Base-by-base conservation (phyloP, 2,329 filamentous ascomycete genomes). In the Phaeosphaeria sp. region DNA sequence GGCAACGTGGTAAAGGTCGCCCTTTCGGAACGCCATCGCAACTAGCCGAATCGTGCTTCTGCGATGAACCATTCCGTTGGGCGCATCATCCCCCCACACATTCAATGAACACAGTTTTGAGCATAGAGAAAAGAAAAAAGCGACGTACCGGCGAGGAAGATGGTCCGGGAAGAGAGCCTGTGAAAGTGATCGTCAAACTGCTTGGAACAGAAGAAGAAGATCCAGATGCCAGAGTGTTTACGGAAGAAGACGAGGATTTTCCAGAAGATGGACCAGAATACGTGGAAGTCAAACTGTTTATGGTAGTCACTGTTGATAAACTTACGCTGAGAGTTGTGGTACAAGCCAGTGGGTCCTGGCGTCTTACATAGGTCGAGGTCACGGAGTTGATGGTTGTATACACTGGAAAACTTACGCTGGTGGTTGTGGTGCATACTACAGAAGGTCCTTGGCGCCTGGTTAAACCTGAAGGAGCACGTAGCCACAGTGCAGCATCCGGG, bases 281-380 rank as follows among this genome's bases (percentile, higher is more conserved):
- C 21, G 44, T 46, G 22, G 44, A 46, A 13, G 44, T 46, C 44
- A 46, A 46, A 46, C 44, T 46, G 44, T 46, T 27, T 23, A 46
- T 46, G 17, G 44, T 23, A 25, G 21, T 23, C 22, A 46, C 20
- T 6, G 44, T 46, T 46, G 44, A 25, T 25, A 22, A 25, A 46
- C 44, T 46, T 46, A 46, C 44, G 15, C 15, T 46, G 44, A 46
- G 3, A n/a, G 44, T 46, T 15, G 22, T 25, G 17, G 44, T 46
- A 25, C 44, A 46, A n/a, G 44, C 44, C 44, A 46, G 21, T 23
- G 44, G 44, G 6, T 46, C 21, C 22, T 46, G 44, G 21, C 44
- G 44, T 46, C 21, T 46, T 25, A 46, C 44, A 25, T 23, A n/a
- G 20, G 44, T 23, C 17, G 44, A 7, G 7, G 44, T 46, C 44